Evolutionary conservation across 305 asterid genomes (phyloP), one percentile per base, ranked within the genome.

Genomic region (Stenogyne calaminthoides): DNA sequence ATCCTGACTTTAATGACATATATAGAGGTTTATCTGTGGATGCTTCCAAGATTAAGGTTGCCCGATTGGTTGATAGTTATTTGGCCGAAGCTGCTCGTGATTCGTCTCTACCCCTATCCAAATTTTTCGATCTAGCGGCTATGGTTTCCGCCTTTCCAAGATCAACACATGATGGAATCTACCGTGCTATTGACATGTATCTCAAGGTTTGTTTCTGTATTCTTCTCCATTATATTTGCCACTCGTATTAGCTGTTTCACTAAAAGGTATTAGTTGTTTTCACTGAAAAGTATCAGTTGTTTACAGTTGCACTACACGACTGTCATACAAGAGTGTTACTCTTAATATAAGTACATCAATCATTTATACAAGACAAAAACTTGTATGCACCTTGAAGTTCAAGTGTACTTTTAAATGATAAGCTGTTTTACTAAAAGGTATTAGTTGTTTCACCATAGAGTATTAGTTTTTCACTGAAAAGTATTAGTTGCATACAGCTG

Each of bases 71-170:
- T 14, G 97, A 91, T 78, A 84, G 87, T 32, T 91, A 91, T 76
- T 91, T 91, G 61, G 87, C 89, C 19, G 95, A 89, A 84, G 92
- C 88, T 72, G 84, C 96, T 56, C 83, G 83, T 60, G 97, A 89
- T 77, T 74, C 85, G 29, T 77, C 77, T 51, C 79, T 91, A 37
- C 84, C 88, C 20, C 42, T 88, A 68, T 65, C 81, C 10, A 80
- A 80, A 76, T 88, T 91, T 64, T 57, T 88, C 37, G 86, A 78
- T 69, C 83, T 91, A 14, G 84, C 91, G 1, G 85, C 85, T 49
- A 80, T 83, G 88, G 96, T 87, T 1, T 81, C 91, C n/a, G 76
- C 77, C 54, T 88, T 84, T 71, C 86, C 88, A 7, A 85, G 97
- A 79, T 76, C 72, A 40, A 81, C 88, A 3, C 95, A 89, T 32